These are phyloP conservation scores for Piper longum DNA, from an alignment of 164 flowering plant species.

Conservation along the genomic window DNA sequence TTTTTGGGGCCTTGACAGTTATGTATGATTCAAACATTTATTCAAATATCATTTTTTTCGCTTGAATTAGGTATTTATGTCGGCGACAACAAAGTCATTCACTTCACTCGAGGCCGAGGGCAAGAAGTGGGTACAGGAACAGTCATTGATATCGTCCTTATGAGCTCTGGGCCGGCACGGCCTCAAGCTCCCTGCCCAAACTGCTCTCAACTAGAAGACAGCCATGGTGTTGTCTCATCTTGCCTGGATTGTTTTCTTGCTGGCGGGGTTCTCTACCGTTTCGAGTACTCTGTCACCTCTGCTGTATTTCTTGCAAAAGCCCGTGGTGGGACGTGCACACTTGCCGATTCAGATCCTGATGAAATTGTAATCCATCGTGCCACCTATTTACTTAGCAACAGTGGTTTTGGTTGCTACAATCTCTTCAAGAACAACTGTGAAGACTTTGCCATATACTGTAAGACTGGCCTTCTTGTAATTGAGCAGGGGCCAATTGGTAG, in stretches of 20 bases:
- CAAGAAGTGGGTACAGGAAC: constrained; percentile 92
- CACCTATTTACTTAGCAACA: constrained; percentile 17
- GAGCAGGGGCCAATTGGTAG: constrained; percentile 17
- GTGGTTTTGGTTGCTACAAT: constrained; percentile 30
- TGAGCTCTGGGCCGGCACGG: constrained; percentile 25
- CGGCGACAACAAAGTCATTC: constrained; percentile 71
- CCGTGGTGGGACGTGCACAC: constrained; percentile 38
- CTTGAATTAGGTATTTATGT: constrained; percentile 46
- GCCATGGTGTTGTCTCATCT: constrained; percentile 29
- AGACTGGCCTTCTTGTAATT: constrained; percentile 22
- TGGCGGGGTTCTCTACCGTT: constrained; percentile 25
- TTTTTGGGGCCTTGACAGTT: no score
- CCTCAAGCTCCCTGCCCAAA: constrained; percentile 15
- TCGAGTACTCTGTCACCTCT: constrained; percentile 23
- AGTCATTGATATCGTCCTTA: constrained; percentile 43
- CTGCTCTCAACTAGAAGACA: constrained; percentile 33
- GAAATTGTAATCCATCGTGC: constrained; percentile 25
- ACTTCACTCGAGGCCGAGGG: constrained; percentile 69
- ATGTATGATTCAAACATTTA: not conserved
- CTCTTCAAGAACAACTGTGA: constrained; percentile 35
- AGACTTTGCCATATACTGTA: constrained; percentile 35
- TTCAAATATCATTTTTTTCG: not conserved
- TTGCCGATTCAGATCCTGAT: constrained; percentile 24
- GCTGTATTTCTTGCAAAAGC: constrained; percentile 22
- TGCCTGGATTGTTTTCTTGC: constrained; percentile 34